Conservation (phyloP, 2,329 filamentous ascomycete genomes). For the Biscogniauxia mediterranea region DNA sequence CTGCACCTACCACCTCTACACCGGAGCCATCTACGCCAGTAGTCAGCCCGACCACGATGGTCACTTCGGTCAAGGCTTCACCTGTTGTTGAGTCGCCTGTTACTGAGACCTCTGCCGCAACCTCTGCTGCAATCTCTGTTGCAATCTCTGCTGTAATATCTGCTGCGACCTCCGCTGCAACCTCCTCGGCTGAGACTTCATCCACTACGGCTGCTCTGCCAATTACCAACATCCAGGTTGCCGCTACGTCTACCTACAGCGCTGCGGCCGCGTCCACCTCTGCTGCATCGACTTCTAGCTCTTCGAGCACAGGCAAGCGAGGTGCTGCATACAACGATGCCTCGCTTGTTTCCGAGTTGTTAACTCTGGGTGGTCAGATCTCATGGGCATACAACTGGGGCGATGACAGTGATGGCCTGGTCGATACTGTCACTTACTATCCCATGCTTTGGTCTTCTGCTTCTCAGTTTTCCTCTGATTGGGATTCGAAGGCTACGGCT, state of each 20-base stretch:
- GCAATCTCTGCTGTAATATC: too few relatives aligned
- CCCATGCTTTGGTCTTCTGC: conserved; percentile 64
- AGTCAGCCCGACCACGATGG: conserved; percentile 25
- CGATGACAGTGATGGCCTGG: conserved; percentile 32
- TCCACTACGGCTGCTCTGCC: conserved; percentile 6
- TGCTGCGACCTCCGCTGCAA: conserved; percentile 1
- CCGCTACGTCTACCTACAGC: conserved; percentile 6
- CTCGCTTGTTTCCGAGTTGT: conserved; percentile 26
- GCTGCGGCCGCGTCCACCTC: conserved; percentile 9
- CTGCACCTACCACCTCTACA: conserved; percentile 12
- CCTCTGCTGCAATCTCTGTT: conserved; percentile 2
- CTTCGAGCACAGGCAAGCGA: conserved; percentile 24
- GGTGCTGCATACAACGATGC: conserved; percentile 36
- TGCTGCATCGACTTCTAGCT: conserved; percentile 8
- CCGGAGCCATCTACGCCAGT: background rate
- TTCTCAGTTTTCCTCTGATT: conserved; percentile 44
- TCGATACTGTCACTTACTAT: conserved; percentile 52
- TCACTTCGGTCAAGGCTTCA: conserved; percentile 22
- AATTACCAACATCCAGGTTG: background rate
- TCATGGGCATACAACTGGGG: conserved; percentile 37
- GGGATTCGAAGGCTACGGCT: conserved; percentile 48
- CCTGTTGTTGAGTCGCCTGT: conserved; percentile 1
- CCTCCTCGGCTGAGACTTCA: conserved; percentile 7
- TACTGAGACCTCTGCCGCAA: conserved; percentile 1
- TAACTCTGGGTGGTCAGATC: conserved; percentile 23